Evolutionary conservation across 371 early-diverging fungal species (phyloP).

Genomic region (Capillidium heterosporum): DNA sequence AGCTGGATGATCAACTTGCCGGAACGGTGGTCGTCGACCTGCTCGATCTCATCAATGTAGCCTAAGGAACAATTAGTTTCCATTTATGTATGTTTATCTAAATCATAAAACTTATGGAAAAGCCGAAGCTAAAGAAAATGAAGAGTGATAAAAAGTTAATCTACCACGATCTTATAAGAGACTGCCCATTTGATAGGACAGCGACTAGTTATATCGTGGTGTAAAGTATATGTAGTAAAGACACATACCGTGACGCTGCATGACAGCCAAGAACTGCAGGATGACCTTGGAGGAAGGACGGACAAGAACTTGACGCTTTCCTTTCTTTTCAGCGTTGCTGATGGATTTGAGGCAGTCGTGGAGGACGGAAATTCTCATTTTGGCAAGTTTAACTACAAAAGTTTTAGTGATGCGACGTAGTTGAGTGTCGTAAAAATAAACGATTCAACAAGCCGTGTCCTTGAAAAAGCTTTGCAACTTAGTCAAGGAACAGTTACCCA

Average conservation of each 20-base stretch:
- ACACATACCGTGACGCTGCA: conserved; percentile 92
- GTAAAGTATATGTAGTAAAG: conserved; percentile 52
- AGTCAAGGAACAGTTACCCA: no score
- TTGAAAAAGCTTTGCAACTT: no score
- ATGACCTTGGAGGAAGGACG: conserved; percentile 95
- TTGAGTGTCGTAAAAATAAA: no score
- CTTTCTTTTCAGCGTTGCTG: conserved; percentile 97
- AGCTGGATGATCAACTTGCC: conserved; percentile 99
- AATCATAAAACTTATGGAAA: background rate
- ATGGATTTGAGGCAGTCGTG: conserved; percentile 97
- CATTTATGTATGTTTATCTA: background rate
- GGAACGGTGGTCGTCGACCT: conserved; percentile 96
- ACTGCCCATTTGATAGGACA: conserved; percentile 30
- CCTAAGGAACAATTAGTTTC: no score
- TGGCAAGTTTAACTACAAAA: no score
- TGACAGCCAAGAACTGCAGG: conserved; percentile 94
- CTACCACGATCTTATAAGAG: background rate
- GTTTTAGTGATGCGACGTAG: no score
- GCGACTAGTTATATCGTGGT: conserved; percentile 40
- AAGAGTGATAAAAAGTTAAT: no score
- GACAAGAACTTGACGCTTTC: conserved; percentile 95
- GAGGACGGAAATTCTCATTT: conserved; percentile 58
- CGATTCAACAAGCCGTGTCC: no score
- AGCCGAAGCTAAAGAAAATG: background rate
- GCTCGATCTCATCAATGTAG: conserved; percentile 98